Conservation (phyloP, 441 rosid genomes). For the Flueggea neowawraea region DNA sequence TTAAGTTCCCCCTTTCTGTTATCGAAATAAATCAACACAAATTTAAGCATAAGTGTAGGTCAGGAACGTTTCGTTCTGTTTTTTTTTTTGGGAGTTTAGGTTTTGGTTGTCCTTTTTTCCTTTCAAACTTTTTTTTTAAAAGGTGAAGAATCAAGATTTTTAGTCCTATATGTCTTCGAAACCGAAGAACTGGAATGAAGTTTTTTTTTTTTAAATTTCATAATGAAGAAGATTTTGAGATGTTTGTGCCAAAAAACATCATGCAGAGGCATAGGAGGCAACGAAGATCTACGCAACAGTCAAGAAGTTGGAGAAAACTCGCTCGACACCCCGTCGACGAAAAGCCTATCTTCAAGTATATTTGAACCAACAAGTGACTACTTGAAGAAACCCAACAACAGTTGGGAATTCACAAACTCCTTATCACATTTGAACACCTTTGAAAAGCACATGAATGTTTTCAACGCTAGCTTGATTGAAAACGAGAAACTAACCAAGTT, state of each 20-base stretch:
- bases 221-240: too few relatives aligned
- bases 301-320: conserved; percentile 39
- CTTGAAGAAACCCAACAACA: conserved; percentile 43
- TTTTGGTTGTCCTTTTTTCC: too few relatives aligned
- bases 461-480: conserved; percentile 15
- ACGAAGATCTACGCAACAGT: conserved; percentile 32
- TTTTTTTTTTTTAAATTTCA: too few relatives aligned
- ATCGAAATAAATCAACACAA: too few relatives aligned
- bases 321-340: conserved; percentile 40
- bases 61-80: too few relatives aligned
- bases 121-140: too few relatives aligned
- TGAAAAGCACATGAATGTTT: conserved; percentile 23
- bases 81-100: too few relatives aligned
- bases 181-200: too few relatives aligned
- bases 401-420: conserved; percentile 40
- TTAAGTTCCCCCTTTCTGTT: background rate
- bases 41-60: too few relatives aligned
- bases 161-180: too few relatives aligned
- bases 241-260: too few relatives aligned
- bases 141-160: too few relatives aligned
- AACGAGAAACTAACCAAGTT: conserved; percentile 39
- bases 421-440: conserved; percentile 19
- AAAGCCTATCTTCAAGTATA: conserved; percentile 31
- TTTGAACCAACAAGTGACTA: conserved; percentile 48
- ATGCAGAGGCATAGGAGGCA: conserved; percentile 37